Evolutionary conservation across 1,284 basidiomycete genomes (phyloP).

Genomic region (Ustilago xerochloae): DNA sequence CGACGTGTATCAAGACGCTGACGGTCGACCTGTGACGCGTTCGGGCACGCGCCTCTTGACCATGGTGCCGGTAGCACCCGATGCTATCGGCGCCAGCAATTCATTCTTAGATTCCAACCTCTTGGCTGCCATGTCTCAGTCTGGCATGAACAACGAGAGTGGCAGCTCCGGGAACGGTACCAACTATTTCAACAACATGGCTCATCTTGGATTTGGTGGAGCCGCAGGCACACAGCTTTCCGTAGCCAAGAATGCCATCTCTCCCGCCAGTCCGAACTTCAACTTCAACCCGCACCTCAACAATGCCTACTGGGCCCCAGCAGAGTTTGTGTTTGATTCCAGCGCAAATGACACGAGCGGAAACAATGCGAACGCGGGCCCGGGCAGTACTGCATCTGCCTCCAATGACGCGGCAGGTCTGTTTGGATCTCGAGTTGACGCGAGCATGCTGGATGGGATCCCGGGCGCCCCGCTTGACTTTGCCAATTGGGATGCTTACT

Average conservation of each 20-base stretch:
- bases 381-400: not conserved
- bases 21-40: slow-evolving; percentile 49
- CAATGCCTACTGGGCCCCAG: slow-evolving; percentile 48
- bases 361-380: not conserved
- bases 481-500: slow-evolving; percentile 53
- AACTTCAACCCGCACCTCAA: slow-evolving; percentile 59
- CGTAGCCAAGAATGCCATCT: slow-evolving; percentile 37
- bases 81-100: slow-evolving; percentile 15
- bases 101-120: slow-evolving; percentile 35
- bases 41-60: slow-evolving; percentile 53
- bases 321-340: slow-evolving; percentile 26
- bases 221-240: slow-evolving; percentile 14
- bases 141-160: not conserved
- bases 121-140: slow-evolving; percentile 7
- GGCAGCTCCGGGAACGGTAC: not conserved
- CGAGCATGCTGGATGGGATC: slow-evolving; percentile 47
- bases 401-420: slow-evolving; percentile 9
- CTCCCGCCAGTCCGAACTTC: slow-evolving; percentile 35
- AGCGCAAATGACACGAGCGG: not conserved
- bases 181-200: slow-evolving; percentile 13
- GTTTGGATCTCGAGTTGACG: slow-evolving; percentile 24
- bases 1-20: slow-evolving; percentile 51
- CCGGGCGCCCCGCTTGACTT: slow-evolving; percentile 53
- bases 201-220: slow-evolving; percentile 6
- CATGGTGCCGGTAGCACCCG: slow-evolving; percentile 47